These are phyloP conservation scores for Harringtonia lauricola DNA, from an alignment of 2,329 filamentous ascomycete species.

Conservation along the genomic window DNA sequence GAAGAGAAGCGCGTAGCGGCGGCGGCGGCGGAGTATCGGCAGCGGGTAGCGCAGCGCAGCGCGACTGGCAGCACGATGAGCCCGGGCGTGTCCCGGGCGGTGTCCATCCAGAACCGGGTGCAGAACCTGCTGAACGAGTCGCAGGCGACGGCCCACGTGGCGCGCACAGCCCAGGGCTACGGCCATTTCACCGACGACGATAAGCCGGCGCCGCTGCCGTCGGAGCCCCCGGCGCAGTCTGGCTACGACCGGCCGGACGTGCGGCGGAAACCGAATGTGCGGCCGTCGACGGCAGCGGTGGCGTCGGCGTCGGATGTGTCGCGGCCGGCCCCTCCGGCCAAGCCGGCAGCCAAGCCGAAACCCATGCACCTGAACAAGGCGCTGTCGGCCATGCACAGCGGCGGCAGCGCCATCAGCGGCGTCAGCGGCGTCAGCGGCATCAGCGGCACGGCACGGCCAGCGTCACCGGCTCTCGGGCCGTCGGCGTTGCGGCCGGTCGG, in stretches of 20 bases:
- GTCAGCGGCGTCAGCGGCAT: not conserved
- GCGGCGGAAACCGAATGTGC: slow-evolving; percentile 7
- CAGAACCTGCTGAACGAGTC: slow-evolving; percentile 77
- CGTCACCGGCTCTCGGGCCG: slow-evolving; percentile 28
- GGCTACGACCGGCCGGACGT: slow-evolving; percentile 6
- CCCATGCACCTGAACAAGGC: slow-evolving; percentile 47
- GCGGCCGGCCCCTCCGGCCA: slow-evolving; percentile 11
- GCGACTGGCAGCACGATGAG: slow-evolving; percentile 44
- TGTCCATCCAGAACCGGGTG: slow-evolving; percentile 86
- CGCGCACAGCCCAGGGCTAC: slow-evolving; percentile 75
- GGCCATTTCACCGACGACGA: slow-evolving; percentile 74
- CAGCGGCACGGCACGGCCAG: slow-evolving; percentile 15
- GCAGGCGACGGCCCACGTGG: slow-evolving; percentile 43
- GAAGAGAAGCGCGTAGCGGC: slow-evolving; percentile 86
- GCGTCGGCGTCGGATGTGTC: not conserved
- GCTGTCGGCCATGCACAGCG: not conserved
- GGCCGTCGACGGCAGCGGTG: not conserved
- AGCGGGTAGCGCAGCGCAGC: slow-evolving; percentile 56
- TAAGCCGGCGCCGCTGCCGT: too few relatives aligned
- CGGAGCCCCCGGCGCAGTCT: too few relatives aligned
- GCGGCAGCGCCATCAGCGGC: slow-evolving; percentile 27
- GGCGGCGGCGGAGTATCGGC: slow-evolving; percentile 79
- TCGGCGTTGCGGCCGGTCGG: slow-evolving; percentile 5
- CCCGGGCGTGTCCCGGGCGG: slow-evolving; percentile 53
- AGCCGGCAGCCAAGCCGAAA: slow-evolving; percentile 49